These are phyloP conservation scores for Calophaca sinica DNA, from an alignment of 306 rosid genomes.

Conservation along the genomic window DNA sequence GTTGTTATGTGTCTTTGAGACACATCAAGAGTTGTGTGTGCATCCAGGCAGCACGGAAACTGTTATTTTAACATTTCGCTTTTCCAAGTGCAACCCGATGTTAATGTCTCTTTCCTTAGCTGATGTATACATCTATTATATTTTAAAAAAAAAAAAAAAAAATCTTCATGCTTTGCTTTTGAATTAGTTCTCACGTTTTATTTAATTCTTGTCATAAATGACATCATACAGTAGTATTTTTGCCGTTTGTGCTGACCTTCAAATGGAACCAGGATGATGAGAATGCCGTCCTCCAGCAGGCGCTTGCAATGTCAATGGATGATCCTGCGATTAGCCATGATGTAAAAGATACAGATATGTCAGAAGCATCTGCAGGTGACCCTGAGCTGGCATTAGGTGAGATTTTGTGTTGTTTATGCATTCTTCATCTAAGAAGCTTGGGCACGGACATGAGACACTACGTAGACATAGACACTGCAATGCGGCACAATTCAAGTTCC, in stretches of 20 bases:
- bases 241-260: slow-evolving; percentile 39
- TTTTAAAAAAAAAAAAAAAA: neutral
- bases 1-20: neutral
- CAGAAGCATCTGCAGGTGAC: slow-evolving; percentile 77
- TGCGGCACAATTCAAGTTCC: slow-evolving; percentile 15
- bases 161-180: slow-evolving; percentile 7
- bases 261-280: slow-evolving; percentile 63
- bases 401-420: slow-evolving; percentile 38
- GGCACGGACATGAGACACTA: neutral
- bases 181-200: slow-evolving; percentile 9
- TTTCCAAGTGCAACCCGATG: neutral
- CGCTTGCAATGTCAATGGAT: slow-evolving; percentile 99
- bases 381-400: slow-evolving; percentile 93
- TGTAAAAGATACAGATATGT: slow-evolving; percentile 82
- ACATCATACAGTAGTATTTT: slow-evolving; percentile 15
- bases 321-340: slow-evolving; percentile 74
- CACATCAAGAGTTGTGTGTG: slow-evolving; percentile 1
- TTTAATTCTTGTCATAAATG: slow-evolving; percentile 14
- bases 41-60: neutral
- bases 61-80: neutral
- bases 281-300: slow-evolving; percentile 91
- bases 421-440: slow-evolving; percentile 22
- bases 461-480: neutral
- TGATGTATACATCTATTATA: neutral
- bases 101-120: neutral